Evolutionary conservation across 225 moss, liverwort and hornwort species (phyloP).

Genomic region (Sphagnum tenellum): DNA sequence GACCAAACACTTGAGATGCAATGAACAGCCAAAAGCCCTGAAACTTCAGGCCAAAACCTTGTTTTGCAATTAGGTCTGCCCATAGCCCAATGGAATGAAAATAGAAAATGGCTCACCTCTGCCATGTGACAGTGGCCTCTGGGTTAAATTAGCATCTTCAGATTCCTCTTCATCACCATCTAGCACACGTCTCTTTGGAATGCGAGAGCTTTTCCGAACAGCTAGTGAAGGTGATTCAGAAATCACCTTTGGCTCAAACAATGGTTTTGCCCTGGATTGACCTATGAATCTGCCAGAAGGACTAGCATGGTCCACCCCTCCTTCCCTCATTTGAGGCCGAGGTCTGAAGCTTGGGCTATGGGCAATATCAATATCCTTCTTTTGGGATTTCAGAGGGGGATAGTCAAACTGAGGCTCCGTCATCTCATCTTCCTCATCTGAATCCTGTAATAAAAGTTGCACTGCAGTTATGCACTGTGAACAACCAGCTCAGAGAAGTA

Average conservation of each 20-base stretch:
- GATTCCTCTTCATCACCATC: conserved; percentile 52
- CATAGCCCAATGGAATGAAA: neutral
- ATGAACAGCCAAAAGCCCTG: neutral
- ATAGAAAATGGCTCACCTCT: conserved; percentile 17
- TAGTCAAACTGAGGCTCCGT: conserved; percentile 8
- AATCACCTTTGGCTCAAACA: conserved; percentile 2
- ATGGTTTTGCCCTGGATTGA: conserved; percentile 10
- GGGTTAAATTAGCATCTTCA: conserved; percentile 10
- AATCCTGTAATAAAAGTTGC: conserved; percentile 40
- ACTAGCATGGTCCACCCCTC: conserved; percentile 17
- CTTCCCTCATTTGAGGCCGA: conserved; percentile 18
- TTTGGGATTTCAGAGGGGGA: conserved; percentile 29
- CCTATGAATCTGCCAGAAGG: conserved; percentile 21
- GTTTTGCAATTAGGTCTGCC: no score
- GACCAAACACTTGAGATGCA: no score
- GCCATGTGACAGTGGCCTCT: conserved; percentile 9
- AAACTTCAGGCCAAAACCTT: neutral
- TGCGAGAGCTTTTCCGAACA: conserved; percentile 90
- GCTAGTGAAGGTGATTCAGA: conserved; percentile 39
- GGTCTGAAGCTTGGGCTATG: conserved; percentile 10
- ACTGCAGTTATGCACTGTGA: no score
- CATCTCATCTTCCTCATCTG: conserved; percentile 79
- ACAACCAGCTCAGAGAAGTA: no score
- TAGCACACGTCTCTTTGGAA: conserved; percentile 80
- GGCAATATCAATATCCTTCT: conserved; percentile 13